Conservation (phyloP, 169 alveolate genomes). For the Babesia sp. region DNA sequence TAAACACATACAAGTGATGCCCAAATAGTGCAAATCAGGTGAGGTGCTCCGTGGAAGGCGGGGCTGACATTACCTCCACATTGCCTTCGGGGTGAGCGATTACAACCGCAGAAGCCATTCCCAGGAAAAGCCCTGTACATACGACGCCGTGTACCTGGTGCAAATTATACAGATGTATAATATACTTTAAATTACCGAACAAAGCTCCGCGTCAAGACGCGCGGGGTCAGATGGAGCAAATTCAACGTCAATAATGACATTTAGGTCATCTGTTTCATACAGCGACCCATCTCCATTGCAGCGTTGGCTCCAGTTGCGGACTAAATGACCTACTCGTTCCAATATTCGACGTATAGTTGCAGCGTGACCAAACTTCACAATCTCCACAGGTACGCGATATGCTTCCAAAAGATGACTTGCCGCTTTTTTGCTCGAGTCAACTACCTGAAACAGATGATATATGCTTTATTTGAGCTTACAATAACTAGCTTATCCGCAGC, state of each 20-base stretch:
- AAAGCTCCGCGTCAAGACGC: slow-evolving; percentile 39
- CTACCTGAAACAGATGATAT: slow-evolving; percentile 46
- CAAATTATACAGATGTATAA: background rate
- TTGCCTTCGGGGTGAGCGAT: slow-evolving; percentile 76
- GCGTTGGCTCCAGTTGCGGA: slow-evolving; percentile 62
- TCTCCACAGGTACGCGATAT: slow-evolving; percentile 73
- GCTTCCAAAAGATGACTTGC: slow-evolving; percentile 63
- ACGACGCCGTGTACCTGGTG: slow-evolving; percentile 79
- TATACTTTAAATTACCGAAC: slow-evolving; percentile 35
- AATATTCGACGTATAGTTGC: slow-evolving; percentile 49
- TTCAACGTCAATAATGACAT: slow-evolving; percentile 71
- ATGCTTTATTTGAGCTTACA: slow-evolving; percentile 20
- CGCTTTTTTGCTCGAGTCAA: slow-evolving; percentile 66
- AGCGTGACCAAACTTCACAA: slow-evolving; percentile 67
- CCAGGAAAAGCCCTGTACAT: slow-evolving; percentile 77
- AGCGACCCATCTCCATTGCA: slow-evolving; percentile 62
- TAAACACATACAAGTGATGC: background rate
- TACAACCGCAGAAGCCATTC: slow-evolving; percentile 73
- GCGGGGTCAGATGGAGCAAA: slow-evolving; percentile 62
- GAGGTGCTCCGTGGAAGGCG: slow-evolving; percentile 10
- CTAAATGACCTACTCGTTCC: slow-evolving; percentile 21
- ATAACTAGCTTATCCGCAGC: slow-evolving; percentile 71
- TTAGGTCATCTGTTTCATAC: slow-evolving; percentile 69
- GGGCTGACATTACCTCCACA: slow-evolving; percentile 20
- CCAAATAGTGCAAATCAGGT: background rate